Evolutionary conservation across 352 stramenopile genomes (phyloP), one percentile per base, ranked within the genome.

Genomic region (Thalassiosira mediterranea): DNA sequence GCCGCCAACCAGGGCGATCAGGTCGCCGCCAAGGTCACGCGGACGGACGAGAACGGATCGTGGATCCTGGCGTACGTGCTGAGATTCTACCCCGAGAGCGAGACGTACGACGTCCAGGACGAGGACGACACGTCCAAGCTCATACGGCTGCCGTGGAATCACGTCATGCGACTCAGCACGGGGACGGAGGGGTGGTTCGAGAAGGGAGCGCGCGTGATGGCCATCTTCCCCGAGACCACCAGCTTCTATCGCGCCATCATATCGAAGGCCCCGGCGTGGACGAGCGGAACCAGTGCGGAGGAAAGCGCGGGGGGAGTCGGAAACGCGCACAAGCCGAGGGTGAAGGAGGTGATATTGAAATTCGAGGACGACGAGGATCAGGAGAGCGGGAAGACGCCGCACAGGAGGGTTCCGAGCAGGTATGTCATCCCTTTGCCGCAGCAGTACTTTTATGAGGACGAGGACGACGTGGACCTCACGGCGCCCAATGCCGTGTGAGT

Each of bases 201-300:
- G 85, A 94, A 97, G 53, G 94, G 96, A 38, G 93, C 97, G 25
- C 86, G 90, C 62, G 96, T 98, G 34, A 97, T 98, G 94, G 96
- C 96, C 46, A 97, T 99, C 79, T 99, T 98, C 81, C 96, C 96
- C 4, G 97, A 98, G 86, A 99, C 96, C 11, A 98, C 96, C 13
- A 97, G 89, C 54, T 99, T 99, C 80, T 99, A 98, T 75, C 89
- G 94, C 21, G 95, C 93, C 28, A 94, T 95, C 10, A 92, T 99
- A 28, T 93, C 90, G 28, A 96, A 94, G 64, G 83, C 95, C 26
- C 96, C 96, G 13, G 95, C 97, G 38, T 96, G 95, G 86, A 76
- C 72, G 15, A 62, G 51, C 21, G 74, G 74, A 0, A 72, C 44
- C 10, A 71, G 71, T 10, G 72, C 67, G 0, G 72, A 72, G 11